Percentiles rank a stretch among this genome's conserved stretches.
Evolutionary conservation across 1,284 basidiomycete species (phyloP).

Genomic region (Leccinum colubrinum): DNA sequence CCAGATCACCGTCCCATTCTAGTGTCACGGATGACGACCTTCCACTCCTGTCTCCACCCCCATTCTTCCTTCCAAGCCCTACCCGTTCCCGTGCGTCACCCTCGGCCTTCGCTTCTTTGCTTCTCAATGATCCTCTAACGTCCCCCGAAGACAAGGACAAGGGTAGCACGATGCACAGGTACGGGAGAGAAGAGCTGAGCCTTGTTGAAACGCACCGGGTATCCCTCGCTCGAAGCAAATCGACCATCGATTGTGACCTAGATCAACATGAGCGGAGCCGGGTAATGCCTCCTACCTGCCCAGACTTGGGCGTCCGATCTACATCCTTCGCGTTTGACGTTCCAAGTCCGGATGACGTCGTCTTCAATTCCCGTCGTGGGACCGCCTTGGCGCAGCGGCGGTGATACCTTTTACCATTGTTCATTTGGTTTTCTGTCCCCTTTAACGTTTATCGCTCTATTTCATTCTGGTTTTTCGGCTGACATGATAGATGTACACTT

Average conservation of each 20-base stretch:
- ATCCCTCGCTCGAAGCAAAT: slow-evolving; percentile 31
- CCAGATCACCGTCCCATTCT: slow-evolving; percentile 37
- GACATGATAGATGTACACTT: slow-evolving; percentile 40
- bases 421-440: slow-evolving; percentile 18
- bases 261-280: slow-evolving; percentile 11
- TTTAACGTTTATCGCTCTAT: slow-evolving; percentile 25
- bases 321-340: slow-evolving; percentile 66
- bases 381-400: slow-evolving; percentile 55
- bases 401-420: slow-evolving; percentile 29
- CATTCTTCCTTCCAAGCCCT: slow-evolving; percentile 55
- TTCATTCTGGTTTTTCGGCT: slow-evolving; percentile 30
- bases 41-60: slow-evolving; percentile 39
- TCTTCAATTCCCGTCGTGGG: slow-evolving; percentile 76
- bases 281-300: slow-evolving; percentile 13
- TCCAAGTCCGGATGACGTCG: slow-evolving; percentile 87
- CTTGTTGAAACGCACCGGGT: slow-evolving; percentile 31
- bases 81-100: slow-evolving; percentile 63
- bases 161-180: slow-evolving; percentile 23
- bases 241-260: slow-evolving; percentile 23
- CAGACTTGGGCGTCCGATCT: slow-evolving; percentile 28
- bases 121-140: slow-evolving; percentile 53
- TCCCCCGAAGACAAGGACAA: slow-evolving; percentile 38
- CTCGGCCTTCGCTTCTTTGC: slow-evolving; percentile 72
- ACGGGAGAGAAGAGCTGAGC: slow-evolving; percentile 33
- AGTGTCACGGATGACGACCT: slow-evolving; percentile 38